phyloP scores from a whole-genome alignment of 2,329 filamentous ascomycete species.

The Pezicula rhizophila region DNA sequence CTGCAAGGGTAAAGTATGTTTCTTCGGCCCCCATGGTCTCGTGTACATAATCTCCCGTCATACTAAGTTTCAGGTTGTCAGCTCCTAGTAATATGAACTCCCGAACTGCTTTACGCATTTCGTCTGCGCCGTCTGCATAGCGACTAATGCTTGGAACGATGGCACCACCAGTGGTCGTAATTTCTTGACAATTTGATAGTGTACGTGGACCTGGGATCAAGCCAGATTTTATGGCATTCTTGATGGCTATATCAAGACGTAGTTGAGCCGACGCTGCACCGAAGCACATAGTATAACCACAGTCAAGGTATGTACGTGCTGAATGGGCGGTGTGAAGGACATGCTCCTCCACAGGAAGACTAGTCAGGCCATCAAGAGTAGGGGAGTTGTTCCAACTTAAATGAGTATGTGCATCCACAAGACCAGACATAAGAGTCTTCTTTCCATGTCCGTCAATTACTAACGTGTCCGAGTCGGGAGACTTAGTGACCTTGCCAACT shows the following conservation, averaged over 20 bases:
- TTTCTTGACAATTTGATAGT: slow-evolving; percentile 41
- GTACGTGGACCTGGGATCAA: slow-evolving; percentile 39
- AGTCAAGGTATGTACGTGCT: slow-evolving; percentile 38
- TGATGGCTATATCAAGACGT: slow-evolving; percentile 17
- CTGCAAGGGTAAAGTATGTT: slow-evolving; percentile 39
- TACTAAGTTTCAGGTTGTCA: no score
- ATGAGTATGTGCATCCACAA: slow-evolving; percentile 41
- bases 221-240: slow-evolving; percentile 40
- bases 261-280: no score
- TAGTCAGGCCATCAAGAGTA: slow-evolving; percentile 33
- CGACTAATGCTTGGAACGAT: slow-evolving; percentile 27
- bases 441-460: background rate
- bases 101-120: no score
- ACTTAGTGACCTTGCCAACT: slow-evolving; percentile 14
- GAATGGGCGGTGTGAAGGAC: slow-evolving; percentile 34
- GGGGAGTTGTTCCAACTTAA: slow-evolving; percentile 38
- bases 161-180: slow-evolving; percentile 35
- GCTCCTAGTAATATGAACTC: no score
- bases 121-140: no score
- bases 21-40: slow-evolving; percentile 32
- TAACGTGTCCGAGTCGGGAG: no score
- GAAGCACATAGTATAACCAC: slow-evolving; percentile 38
- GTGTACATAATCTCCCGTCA: slow-evolving; percentile 18
- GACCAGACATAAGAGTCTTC: slow-evolving; percentile 39
- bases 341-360: slow-evolving; percentile 39